Conservation (phyloP, 768 basidiomycete genomes). For the Porphyrellus cyaneotinctus region DNA sequence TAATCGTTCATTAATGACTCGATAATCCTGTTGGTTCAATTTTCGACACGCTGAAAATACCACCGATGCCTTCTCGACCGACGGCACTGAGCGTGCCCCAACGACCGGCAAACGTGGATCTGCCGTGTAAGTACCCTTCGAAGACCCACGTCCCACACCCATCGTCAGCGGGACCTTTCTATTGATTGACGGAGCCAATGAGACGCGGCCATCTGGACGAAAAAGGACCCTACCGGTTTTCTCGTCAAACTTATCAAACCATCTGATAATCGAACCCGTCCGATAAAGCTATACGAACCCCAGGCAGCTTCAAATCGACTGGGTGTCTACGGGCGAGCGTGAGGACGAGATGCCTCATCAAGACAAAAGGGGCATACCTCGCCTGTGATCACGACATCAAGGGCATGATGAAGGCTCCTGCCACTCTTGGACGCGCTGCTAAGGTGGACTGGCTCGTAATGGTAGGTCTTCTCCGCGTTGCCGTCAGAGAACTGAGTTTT, state of each 20-base stretch:
- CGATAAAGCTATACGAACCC: slow-evolving; percentile 60
- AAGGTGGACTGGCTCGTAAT: slow-evolving; percentile 32
- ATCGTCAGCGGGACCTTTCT: slow-evolving; percentile 42
- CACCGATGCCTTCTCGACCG: slow-evolving; percentile 37
- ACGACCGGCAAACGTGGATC: slow-evolving; percentile 48
- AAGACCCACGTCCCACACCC: slow-evolving; percentile 52
- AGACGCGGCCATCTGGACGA: neutral
- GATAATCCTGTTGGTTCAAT: slow-evolving; percentile 27
- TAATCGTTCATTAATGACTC: slow-evolving; percentile 24
- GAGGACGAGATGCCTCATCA: slow-evolving; percentile 19
- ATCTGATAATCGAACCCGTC: slow-evolving; percentile 50
- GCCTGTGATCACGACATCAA: slow-evolving; percentile 36
- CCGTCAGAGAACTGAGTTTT: slow-evolving; percentile 29
- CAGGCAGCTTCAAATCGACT: slow-evolving; percentile 55
- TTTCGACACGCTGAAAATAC: slow-evolving; percentile 59
- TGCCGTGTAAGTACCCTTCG: slow-evolving; percentile 50
- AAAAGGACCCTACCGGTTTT: slow-evolving; percentile 46
- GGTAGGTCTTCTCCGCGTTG: slow-evolving; percentile 20
- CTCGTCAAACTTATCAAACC: slow-evolving; percentile 60
- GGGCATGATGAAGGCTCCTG: slow-evolving; percentile 28
- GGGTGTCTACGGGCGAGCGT: slow-evolving; percentile 43
- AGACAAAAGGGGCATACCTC: slow-evolving; percentile 28
- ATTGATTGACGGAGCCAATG: slow-evolving; percentile 1
- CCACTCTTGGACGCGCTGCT: slow-evolving; percentile 25
- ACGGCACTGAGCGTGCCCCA: slow-evolving; percentile 41